Conservation (phyloP, 495 filamentous ascomycete species). For the Friedmanniomyces simplex region DNA sequence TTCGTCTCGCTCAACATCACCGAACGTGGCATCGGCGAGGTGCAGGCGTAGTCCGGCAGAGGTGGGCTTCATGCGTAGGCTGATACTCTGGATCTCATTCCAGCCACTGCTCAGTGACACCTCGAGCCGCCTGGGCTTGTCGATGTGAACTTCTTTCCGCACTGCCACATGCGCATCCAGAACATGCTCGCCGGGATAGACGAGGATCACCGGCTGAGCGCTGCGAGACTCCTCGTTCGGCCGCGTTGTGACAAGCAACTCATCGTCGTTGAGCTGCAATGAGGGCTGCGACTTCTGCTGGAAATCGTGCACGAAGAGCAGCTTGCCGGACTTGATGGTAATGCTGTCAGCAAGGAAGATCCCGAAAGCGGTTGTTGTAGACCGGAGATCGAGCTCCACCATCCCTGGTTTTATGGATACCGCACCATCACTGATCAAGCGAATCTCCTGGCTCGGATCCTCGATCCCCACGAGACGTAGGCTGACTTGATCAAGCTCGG, state of each 20-base stretch:
- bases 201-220: constrained; percentile 31
- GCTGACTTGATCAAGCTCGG: constrained; percentile 56
- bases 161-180: constrained; percentile 41
- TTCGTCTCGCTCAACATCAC: constrained; percentile 39
- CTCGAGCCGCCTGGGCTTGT: constrained; percentile 64
- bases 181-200: constrained; percentile 39
- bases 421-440: constrained; percentile 43
- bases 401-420: constrained; percentile 43
- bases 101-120: constrained; percentile 63
- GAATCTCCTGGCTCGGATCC: constrained; percentile 48
- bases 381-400: constrained; percentile 29
- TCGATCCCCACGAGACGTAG: constrained; percentile 48
- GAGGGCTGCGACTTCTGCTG: constrained; percentile 25
- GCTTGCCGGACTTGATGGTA: constrained; percentile 53
- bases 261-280: constrained; percentile 37
- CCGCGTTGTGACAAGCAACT: constrained; percentile 8
- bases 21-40: constrained; percentile 54
- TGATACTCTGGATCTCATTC: constrained; percentile 59
- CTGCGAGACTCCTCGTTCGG: not conserved
- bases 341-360: constrained; percentile 67
- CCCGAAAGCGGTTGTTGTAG: constrained; percentile 50
- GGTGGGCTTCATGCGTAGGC: constrained; percentile 65
- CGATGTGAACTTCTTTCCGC: constrained; percentile 58
- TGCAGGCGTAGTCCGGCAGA: constrained; percentile 81
- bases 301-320: constrained; percentile 55